A percentile compares a stretch with the other conserved stretches of the same genome.
Conservation (phyloP, 768 basidiomycete species). For the Auriscalpium vulgare region DNA sequence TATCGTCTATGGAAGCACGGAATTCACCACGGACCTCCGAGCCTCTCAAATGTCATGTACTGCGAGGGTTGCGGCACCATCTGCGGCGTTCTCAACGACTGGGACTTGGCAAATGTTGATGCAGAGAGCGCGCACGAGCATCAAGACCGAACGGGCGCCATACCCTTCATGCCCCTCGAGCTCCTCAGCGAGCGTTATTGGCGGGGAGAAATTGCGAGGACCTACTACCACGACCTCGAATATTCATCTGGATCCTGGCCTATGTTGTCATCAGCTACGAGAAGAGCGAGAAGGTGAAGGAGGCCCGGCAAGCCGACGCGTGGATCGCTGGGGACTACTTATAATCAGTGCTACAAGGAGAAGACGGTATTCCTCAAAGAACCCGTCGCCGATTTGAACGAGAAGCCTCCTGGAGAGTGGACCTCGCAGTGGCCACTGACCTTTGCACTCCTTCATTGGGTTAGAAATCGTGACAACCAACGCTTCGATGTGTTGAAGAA, state of each 20-base stretch:
- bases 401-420: too few relatives aligned
- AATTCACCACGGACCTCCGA: background rate
- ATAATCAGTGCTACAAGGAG: background rate
- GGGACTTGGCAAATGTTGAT: background rate
- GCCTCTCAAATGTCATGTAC: background rate
- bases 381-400: too few relatives aligned
- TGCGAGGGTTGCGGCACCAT: too few relatives aligned
- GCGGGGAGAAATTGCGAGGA: background rate
- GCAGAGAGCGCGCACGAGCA: background rate
- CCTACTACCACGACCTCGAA: conserved; percentile 1
- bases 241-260: background rate
- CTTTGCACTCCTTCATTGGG: too few relatives aligned
- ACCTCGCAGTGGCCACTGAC: too few relatives aligned
- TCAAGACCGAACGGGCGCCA: background rate
- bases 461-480: too few relatives aligned
- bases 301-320: background rate
- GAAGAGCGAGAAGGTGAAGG: background rate
- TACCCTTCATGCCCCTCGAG: background rate
- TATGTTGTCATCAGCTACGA: background rate
- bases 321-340: background rate
- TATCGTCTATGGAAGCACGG: background rate
- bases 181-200: background rate
- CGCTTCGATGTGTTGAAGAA: too few relatives aligned
- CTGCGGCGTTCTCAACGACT: conserved; percentile 3
- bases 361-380: background rate